Evolutionary conservation across 2,329 filamentous ascomycete species (phyloP), one percentile per base, ranked within the genome.

Genomic region (Cytospora mali): DNA sequence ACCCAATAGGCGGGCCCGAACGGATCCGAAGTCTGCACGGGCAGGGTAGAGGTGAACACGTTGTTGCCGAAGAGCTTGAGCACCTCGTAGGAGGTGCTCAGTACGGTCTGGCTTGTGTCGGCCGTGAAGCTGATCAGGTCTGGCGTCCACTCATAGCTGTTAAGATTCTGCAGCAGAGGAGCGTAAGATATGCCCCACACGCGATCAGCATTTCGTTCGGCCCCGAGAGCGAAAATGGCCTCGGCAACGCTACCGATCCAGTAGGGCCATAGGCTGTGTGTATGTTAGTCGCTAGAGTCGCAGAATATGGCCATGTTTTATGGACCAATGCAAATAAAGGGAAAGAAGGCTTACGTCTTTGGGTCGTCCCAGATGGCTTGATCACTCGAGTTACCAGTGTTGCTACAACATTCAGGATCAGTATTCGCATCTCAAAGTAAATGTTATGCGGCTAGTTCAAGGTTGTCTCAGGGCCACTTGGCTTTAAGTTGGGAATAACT

Each of bases 221-320:
- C 77, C 35, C 81, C 81, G 58, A 85, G 72, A 14, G 83, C 72
- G 66, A 79, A 84, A n/a, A 85, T 75, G 18, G 80, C 82, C 66
- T 85, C 82, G 16, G 81, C 82, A 3, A 90, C 84, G 10, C 82
- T 78, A 28, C 85, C 86, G 55, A 84, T 82, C 85, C 82, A 84
- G 77, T 80, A 85, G 1, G 79, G 82, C 59, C 59, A 62, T 25
- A 25, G 53, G 33, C 62, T 65, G 18, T 14, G 13, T 28, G 48
- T 14, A 16, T 58, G 54, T 64, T 51, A 61, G 62, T 23, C 3
- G 14, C 7, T 29, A 4, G n/a, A 13, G 3, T 18, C 4, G 14
- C 9, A 16, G 53, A 21, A n/a, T n/a, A n/a, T n/a, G n/a, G n/a
- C n/a, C n/a, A n/a, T n/a, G n/a, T n/a, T n/a, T 62, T 1, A 7